These are phyloP conservation scores for Aspergillus niger DNA, from an alignment of 2,329 filamentous ascomycete genomes.

Conservation along the genomic window DNA sequence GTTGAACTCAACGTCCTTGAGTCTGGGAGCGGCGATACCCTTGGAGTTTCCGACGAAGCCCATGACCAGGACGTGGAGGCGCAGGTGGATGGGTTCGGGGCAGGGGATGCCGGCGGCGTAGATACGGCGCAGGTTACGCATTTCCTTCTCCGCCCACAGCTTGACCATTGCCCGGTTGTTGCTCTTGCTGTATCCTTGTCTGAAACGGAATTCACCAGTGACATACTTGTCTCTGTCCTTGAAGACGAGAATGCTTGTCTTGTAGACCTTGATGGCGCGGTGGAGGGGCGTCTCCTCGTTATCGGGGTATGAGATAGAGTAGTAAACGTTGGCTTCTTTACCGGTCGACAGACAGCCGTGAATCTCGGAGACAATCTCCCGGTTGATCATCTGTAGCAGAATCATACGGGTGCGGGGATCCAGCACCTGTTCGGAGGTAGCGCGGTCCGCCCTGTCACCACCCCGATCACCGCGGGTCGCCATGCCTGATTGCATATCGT, in stretches of 20 bases:
- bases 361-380: constrained; percentile 82
- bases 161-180: constrained; percentile 98
- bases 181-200: constrained; percentile 86
- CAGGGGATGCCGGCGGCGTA: constrained; percentile 83
- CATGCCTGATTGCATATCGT: constrained; percentile 60
- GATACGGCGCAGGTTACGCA: constrained; percentile 86
- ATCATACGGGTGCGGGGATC: constrained; percentile 96
- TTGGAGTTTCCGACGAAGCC: constrained; percentile 84
- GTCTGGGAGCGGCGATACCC: constrained; percentile 82
- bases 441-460: constrained; percentile 82
- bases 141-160: constrained; percentile 98
- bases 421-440: constrained; percentile 91
- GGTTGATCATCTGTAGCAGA: constrained; percentile 92
- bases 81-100: constrained; percentile 84
- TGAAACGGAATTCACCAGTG: constrained; percentile 88
- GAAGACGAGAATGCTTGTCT: constrained; percentile 96
- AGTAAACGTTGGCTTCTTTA: constrained; percentile 98
- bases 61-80: constrained; percentile 96
- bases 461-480: constrained; percentile 49
- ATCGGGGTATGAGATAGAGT: constrained; percentile 68
- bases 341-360: constrained; percentile 95
- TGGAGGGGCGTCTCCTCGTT: constrained; percentile 60
- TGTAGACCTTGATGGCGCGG: constrained; percentile 97
- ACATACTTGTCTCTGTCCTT: constrained; percentile 98
- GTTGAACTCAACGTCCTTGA: constrained; percentile 79